Base-by-base conservation (phyloP, 805 yeast species). In the Barnettozyma wickerhamii region DNA sequence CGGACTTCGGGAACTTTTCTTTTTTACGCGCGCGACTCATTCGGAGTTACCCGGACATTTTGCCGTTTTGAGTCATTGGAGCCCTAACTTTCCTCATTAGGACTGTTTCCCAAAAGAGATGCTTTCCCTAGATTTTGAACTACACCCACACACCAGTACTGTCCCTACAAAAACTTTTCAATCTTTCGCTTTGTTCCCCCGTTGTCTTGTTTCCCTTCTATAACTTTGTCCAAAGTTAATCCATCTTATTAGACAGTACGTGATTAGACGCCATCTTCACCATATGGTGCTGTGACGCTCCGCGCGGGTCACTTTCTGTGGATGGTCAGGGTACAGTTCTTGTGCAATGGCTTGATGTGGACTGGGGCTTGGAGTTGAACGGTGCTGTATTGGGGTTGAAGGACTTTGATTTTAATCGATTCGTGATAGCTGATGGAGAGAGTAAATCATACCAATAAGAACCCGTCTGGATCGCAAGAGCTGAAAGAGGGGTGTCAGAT, bases 241-340 rank as follows among this genome's bases (percentile, higher is more conserved):
- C 83, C 82, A 68, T 74, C 79, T 70, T 79, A 63, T 58, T 66
- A 77, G 84, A 78, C 84, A 78, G 84, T 78, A 77, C 83, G 69
- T 51, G 57, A 47, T 53, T 54, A 54, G 49, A 52, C 41, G 33
- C 40, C 38, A 32, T 37, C 38, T 38, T 24, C 33, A 13, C 29
- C 12, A 13, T 18, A 7, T 18, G 4, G 21, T 17, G 23, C n/a
- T 17, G 23, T 21, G 23, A 12, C 21, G 9, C 37, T 38, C 41
- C 30, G 17, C 32, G 33, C 21, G 35, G 33, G 36, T n/a, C 18
- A 17, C 19, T 29, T 19, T 23, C 17, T 34, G 21, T 15, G 20
- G 29, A 28, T 12, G 32, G 28, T 38, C 29, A 28, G 35, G 44
- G 40, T 41, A 36, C 44, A 32, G 44, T 41, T 36, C 44, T 41